These are phyloP conservation scores for Carex cristatella DNA, from an alignment of 176 grass and related monocot genomes.

Conservation along the genomic window DNA sequence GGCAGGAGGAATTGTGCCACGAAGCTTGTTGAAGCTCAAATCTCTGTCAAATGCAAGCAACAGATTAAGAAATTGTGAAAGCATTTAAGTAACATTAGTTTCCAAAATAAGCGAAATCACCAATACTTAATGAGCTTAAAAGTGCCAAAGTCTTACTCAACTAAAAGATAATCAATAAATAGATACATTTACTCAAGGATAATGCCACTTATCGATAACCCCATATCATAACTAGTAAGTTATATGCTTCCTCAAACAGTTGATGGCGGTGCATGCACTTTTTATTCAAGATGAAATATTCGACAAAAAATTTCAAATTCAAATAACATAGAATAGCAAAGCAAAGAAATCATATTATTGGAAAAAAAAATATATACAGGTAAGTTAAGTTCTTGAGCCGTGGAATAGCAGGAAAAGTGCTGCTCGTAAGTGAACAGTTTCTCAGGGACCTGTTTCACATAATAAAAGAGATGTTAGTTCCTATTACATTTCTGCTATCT, in stretches of 20 bases:
- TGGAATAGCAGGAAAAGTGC: not conserved
- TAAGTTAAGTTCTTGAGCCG: not conserved
- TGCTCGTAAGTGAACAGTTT: constrained; percentile 9
- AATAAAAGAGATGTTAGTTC: constrained; percentile 2
- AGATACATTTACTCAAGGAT: not conserved
- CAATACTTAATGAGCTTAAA: not conserved
- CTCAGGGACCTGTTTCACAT: constrained; percentile 23
- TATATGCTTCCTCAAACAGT: not conserved
- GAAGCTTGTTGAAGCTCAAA: constrained; percentile 20
- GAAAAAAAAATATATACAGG: constrained; percentile 7
- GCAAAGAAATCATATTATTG: not conserved
- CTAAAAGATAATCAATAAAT: not conserved
- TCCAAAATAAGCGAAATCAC: not conserved
- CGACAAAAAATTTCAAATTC: not conserved
- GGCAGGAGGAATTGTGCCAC: not conserved
- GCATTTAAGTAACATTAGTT: not conserved
- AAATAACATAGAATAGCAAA: constrained; percentile 5
- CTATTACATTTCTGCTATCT: not conserved
- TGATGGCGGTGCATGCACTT: not conserved
- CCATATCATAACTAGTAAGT: not conserved
- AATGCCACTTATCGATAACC: not conserved
- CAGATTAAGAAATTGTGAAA: not conserved
- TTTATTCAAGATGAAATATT: not conserved
- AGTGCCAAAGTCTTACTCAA: not conserved
- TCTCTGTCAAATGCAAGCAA: constrained; percentile 22